Base-by-base conservation (phyloP, 2,329 filamentous ascomycete genomes). In the Apiospora phragmitis region DNA sequence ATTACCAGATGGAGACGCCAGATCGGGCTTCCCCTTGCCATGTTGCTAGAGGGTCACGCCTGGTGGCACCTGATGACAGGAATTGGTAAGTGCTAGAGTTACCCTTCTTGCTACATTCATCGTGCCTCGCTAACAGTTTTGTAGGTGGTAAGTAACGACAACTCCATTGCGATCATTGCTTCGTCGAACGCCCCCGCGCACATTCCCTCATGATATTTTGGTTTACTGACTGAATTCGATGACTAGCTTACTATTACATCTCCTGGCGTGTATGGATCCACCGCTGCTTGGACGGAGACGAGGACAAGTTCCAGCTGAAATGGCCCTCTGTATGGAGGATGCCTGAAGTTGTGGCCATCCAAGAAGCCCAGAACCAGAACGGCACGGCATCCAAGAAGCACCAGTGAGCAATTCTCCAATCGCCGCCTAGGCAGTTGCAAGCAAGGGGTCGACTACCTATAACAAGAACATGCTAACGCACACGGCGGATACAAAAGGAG, bases 181-280 rank as follows among this genome's bases (percentile, higher is more conserved):
- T 32, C 18, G 43, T 29, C 21, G 35, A 65, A 41, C 62, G n/a
- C 32, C 38, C 38, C 62, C 41, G 4, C 14, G 14, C n/a, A 29
- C 3, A 35, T 26, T 32, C 4, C 38, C n/a, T 29, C 32, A 11
- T 11, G 16, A 42, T n/a, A 14, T 38, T n/a, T 16, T 16, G 16
- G 32, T 38, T 68, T 29, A 68, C 65, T 68, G 47, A n/a, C 43
- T 62, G n/a, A 32, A 32, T 24, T n/a, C 18, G 21, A 62, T 62
- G 32, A 62, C 24, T 32, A 79, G 93, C 93, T 21, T 97, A 97
- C 80, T 92, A 92, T 78, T 94, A 95, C 79, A 94, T 97, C 75
- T 85, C 90, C 18, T 97, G 94, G 93, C 92, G 93, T 4, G 90
- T 95, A 35, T 95, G 93, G 91, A 85, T 96, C 24, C 89, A 93